phyloP scores from a whole-genome alignment of 1,139 yeast species.

The Yamadazyma friedrichii region DNA sequence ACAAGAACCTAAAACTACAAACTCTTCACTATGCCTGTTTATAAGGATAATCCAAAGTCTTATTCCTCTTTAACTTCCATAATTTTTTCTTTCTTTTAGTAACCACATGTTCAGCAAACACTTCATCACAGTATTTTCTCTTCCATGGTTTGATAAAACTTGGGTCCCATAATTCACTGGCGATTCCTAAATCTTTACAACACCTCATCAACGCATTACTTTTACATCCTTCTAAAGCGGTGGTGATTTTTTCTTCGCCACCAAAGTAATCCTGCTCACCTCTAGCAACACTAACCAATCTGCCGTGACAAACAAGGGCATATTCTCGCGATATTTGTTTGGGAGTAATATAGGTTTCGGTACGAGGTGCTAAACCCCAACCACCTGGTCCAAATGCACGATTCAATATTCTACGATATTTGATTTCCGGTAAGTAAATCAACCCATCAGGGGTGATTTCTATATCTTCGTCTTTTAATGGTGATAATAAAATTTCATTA shows the following conservation, averaged over 20 bases:
- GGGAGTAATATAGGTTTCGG: constrained; percentile 73
- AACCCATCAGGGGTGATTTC: constrained; percentile 97
- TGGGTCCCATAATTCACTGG: constrained; percentile 98
- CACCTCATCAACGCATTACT: constrained; percentile 97
- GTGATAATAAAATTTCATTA: constrained; percentile 57
- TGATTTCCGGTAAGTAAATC: constrained; percentile 88
- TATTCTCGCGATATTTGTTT: constrained; percentile 77
- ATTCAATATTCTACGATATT: constrained; percentile 84
- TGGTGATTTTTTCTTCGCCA: constrained; percentile 79
- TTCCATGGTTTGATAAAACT: constrained; percentile 80
- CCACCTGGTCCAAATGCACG: constrained; percentile 97
- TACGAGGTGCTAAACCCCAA: constrained; percentile 96
- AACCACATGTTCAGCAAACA: constrained; percentile 80
- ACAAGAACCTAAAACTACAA: neutral
- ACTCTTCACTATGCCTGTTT: constrained; percentile 27
- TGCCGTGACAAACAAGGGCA: constrained; percentile 82
- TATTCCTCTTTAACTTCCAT: constrained; percentile 82
- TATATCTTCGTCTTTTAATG: constrained; percentile 65
- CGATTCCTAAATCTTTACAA: constrained; percentile 94
- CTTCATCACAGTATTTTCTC: constrained; percentile 71
- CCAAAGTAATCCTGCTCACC: constrained; percentile 95
- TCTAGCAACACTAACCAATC: constrained; percentile 86
- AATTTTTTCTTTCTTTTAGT: constrained; percentile 84
- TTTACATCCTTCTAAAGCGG: constrained; percentile 97
- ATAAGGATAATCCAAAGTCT: constrained; percentile 78